phyloP scores from a whole-genome alignment of 1,284 basidiomycete genomes.

The Farysia itapuensis region DNA sequence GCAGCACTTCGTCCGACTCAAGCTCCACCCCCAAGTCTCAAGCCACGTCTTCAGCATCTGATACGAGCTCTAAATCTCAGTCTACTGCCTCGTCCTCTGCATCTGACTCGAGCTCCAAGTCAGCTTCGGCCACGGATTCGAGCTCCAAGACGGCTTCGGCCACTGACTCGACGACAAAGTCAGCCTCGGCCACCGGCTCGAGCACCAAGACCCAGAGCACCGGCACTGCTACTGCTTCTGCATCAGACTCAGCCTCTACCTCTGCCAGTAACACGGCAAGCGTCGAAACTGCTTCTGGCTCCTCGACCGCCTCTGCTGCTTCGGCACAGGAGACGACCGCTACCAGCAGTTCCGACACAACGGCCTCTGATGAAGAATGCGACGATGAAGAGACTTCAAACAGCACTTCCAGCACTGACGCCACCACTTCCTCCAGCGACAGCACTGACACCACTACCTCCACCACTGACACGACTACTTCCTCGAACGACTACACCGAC shows the following conservation, averaged over 20 bases:
- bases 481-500: too few relatives aligned
- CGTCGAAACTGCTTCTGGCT: neutral
- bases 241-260: neutral
- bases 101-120: neutral
- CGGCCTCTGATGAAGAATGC: too few relatives aligned
- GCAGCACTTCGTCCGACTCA: neutral
- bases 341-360: too few relatives aligned
- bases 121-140: neutral
- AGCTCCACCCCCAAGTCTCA: neutral
- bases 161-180: neutral
- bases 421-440: neutral
- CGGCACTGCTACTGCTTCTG: slow-evolving; percentile 7
- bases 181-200: slow-evolving; percentile 4
- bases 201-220: neutral
- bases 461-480: slow-evolving; percentile 1
- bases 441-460: neutral
- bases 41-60: neutral
- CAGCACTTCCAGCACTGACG: neutral
- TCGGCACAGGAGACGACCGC: neutral
- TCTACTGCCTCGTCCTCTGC: neutral
- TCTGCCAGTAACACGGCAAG: neutral
- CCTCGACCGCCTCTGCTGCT: neutral
- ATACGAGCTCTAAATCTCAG: neutral
- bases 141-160: slow-evolving; percentile 7
- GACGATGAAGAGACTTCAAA: neutral